These are phyloP conservation scores for Sindora glabra DNA, from an alignment of 306 rosid species.

Conservation along the genomic window DNA sequence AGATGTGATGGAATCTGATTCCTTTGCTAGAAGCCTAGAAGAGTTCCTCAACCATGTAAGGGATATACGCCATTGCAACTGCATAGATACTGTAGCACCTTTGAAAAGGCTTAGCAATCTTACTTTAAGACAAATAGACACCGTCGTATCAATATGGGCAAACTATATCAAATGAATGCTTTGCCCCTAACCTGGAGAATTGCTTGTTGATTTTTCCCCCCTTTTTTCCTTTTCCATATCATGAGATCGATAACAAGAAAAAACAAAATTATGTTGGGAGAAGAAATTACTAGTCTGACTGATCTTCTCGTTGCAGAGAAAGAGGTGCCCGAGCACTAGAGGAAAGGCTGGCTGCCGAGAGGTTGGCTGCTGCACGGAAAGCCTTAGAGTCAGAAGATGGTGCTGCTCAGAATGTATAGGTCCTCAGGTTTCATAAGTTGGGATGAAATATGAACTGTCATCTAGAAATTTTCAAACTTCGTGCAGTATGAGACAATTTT, in stretches of 20 bases:
- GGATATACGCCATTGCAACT: no score
- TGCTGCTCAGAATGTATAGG: constrained; percentile 51
- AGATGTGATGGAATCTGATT: neutral
- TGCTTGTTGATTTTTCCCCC: neutral
- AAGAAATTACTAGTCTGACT: constrained; percentile 13
- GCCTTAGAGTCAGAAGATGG: constrained; percentile 44
- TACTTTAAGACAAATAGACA: neutral
- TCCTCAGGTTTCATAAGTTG: constrained; percentile 21
- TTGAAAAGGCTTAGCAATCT: no score
- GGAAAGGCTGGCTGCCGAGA: constrained; percentile 84
- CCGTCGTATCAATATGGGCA: no score
- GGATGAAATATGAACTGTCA: constrained; percentile 6
- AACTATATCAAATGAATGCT: no score
- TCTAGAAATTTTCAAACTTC: constrained; percentile 12
- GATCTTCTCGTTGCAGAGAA: constrained; percentile 46
- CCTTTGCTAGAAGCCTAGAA: neutral
- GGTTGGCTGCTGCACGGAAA: constrained; percentile 43
- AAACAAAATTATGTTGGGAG: neutral
- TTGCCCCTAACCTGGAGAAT: no score
- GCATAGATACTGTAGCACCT: no score
- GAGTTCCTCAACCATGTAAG: no score
- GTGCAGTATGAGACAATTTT: constrained; percentile 13
- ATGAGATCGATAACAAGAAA: neutral
- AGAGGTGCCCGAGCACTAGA: constrained; percentile 95
- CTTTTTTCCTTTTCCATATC: neutral